Base-by-base conservation (phyloP, 2,329 filamentous ascomycete genomes). In the Neonectria faginata region DNA sequence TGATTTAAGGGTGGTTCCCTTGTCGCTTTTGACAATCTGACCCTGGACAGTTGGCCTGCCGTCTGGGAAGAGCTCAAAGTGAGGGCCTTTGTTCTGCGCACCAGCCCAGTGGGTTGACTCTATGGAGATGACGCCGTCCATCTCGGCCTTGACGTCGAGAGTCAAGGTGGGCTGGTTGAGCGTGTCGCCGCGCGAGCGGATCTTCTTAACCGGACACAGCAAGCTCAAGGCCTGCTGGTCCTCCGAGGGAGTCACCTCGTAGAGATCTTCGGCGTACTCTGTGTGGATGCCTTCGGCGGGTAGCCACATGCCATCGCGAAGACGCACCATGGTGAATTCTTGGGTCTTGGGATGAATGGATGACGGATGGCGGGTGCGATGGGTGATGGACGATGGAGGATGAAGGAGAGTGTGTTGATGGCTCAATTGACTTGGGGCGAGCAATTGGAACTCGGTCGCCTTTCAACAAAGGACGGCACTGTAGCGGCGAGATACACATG, bases 211-310 rank as follows among this genome's bases (percentile, higher is more conserved):
- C 5, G 87, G 86, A 68, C 86, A 89, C 2, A 89, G 79, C 36
- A 89, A 79, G 31, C 79, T 83, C 57, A 88, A 64, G n/a, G 80
- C 80, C 64, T 83, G 83, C 18, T 80, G 79, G 65, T 79, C 80
- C 27, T 81, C 76, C 2, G 78, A 81, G 57, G 84, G 75, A 3
- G 82, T 82, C 60, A 83, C 76, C 25, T 81, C 81, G 69, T 85
- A 85, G 16, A 91, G 81, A 65, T 91, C 88, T 76, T 91, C 89
- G 36, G 89, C 89, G 70, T 91, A 91, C 73, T 90, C 87, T 27
- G 89, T 82, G 54, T 82, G 81, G 74, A 89, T 84, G 65, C 84
- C 86, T 76, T 88, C 85, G 61, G 85, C 87, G 45, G 85, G 82
- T 53, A 91, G 80, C 89, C 89, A 91, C 89, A 91, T 79, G 41